phyloP scores from a whole-genome alignment of 2,329 filamentous ascomycete genomes.

The Aspergillus thermomutatus region DNA sequence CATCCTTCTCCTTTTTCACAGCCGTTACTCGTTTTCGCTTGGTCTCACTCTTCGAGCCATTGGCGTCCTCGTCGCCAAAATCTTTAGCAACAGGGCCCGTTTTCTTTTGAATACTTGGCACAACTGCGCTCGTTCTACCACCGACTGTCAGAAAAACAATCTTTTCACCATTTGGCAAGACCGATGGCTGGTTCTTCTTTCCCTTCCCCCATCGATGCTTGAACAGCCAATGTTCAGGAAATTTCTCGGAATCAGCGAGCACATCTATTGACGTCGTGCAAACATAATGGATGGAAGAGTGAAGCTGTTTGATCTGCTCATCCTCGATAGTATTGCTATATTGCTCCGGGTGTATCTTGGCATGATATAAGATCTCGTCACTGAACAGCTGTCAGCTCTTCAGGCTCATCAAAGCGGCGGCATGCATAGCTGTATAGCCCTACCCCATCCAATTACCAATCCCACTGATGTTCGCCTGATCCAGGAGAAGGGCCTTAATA shows the following conservation, averaged over 20 bases:
- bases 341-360: slow-evolving; percentile 85
- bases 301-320: slow-evolving; percentile 66
- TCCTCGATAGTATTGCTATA: slow-evolving; percentile 79
- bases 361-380: slow-evolving; percentile 89
- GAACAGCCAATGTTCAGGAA: slow-evolving; percentile 86
- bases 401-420: not conserved
- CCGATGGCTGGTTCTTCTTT: slow-evolving; percentile 64
- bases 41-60: slow-evolving; percentile 17
- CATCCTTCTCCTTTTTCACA: slow-evolving; percentile 23
- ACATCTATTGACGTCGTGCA: slow-evolving; percentile 75
- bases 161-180: slow-evolving; percentile 78
- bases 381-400: slow-evolving; percentile 29
- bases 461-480: slow-evolving; percentile 84
- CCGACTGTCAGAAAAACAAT: slow-evolving; percentile 86
- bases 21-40: slow-evolving; percentile 32
- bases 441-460: slow-evolving; percentile 94
- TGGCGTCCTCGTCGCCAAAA: slow-evolving; percentile 30
- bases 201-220: slow-evolving; percentile 87
- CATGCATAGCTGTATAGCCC: slow-evolving; percentile 16
- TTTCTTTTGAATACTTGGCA: slow-evolving; percentile 84
- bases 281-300: slow-evolving; percentile 71
- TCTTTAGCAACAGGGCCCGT: slow-evolving; percentile 58
- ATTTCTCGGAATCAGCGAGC: slow-evolving; percentile 76
- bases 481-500: slow-evolving; percentile 81
- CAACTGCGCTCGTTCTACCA: slow-evolving; percentile 84